These are phyloP conservation scores for Brassica juncea DNA, from an alignment of 345 rosid species.

Conservation along the genomic window DNA sequence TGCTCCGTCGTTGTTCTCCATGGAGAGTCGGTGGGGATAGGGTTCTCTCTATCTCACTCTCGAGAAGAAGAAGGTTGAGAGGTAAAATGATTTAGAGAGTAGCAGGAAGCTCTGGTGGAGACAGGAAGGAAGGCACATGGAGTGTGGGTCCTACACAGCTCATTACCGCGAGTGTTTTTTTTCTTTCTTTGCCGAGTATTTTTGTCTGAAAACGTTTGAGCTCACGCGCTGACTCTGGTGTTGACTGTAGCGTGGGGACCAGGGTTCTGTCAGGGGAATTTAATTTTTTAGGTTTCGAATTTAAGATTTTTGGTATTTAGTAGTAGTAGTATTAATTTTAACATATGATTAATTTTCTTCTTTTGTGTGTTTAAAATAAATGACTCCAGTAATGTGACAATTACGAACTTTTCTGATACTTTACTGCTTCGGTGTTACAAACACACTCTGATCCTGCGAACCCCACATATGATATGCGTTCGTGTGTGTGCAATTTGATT, in stretches of 20 bases:
- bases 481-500: constrained; percentile 20
- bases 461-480: constrained; percentile 15
- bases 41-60: background rate
- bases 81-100: background rate
- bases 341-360: background rate
- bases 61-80: background rate
- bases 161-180: constrained; percentile 37
- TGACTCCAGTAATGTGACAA: background rate
- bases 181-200: background rate
- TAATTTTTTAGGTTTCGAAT: constrained; percentile 15
- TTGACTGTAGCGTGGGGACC: constrained; percentile 36
- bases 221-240: constrained; percentile 40
- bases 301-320: background rate
- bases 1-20: constrained; percentile 30
- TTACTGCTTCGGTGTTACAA: background rate
- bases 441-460: background rate
- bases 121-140: constrained; percentile 99
- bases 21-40: constrained; percentile 1
- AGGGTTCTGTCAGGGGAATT: constrained; percentile 23
- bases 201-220: constrained; percentile 24
- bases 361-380: background rate
- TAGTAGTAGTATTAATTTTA: background rate
- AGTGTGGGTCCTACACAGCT: constrained; percentile 78
- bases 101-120: constrained; percentile 79
- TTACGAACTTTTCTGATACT: constrained; percentile 18